Evolutionary conservation across 306 rosid species (phyloP).

Genomic region (Glycine latifolia): DNA sequence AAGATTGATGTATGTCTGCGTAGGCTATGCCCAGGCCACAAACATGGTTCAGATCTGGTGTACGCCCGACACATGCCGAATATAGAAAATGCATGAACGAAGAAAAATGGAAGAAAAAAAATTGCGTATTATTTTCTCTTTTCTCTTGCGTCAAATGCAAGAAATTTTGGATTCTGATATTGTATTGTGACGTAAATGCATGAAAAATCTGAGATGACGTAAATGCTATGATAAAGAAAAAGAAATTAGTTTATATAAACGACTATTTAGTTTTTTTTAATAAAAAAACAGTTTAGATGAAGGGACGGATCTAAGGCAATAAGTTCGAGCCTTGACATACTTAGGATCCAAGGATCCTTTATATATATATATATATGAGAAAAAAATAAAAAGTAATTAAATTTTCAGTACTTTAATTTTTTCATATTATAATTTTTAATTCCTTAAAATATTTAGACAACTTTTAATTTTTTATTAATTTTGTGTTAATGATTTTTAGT

Average conservation of each 20-base stretch:
- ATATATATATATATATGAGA: too few relatives aligned
- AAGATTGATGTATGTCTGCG: constrained; percentile 50
- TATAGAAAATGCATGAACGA: not conserved
- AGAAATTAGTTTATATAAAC: not conserved
- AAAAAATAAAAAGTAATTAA: too few relatives aligned
- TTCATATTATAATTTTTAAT: too few relatives aligned
- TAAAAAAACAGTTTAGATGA: too few relatives aligned
- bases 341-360: too few relatives aligned
- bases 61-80: constrained; percentile 38
- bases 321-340: too few relatives aligned
- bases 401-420: too few relatives aligned
- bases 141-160: constrained; percentile 42
- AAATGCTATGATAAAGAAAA: not conserved
- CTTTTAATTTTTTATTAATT: too few relatives aligned
- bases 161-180: constrained; percentile 11
- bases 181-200: constrained; percentile 43
- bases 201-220: not conserved
- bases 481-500: too few relatives aligned
- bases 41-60: constrained; percentile 34
- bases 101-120: not conserved
- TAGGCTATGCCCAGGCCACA: constrained; percentile 52
- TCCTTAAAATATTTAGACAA: too few relatives aligned
- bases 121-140: not conserved
- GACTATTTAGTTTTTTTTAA: too few relatives aligned
- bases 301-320: too few relatives aligned